Conservation (phyloP, 2,329 filamentous ascomycete genomes). For the Sclerotiophoma versabilis region DNA sequence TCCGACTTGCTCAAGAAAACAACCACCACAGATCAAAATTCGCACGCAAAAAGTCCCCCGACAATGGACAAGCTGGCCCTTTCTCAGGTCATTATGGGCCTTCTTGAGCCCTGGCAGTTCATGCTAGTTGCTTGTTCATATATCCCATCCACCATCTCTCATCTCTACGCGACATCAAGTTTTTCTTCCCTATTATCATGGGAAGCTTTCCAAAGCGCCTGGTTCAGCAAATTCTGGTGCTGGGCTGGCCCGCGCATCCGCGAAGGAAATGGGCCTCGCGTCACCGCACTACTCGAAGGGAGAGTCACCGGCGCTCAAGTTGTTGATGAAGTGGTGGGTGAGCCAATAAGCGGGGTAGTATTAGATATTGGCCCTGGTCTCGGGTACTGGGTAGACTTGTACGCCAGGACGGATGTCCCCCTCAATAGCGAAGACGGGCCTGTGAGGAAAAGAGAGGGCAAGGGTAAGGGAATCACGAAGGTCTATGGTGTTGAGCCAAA, state of each 20-base stretch:
- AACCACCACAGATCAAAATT: neutral
- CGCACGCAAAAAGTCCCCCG: neutral
- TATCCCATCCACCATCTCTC: slow-evolving; percentile 12
- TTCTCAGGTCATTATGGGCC: neutral
- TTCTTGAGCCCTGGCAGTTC: slow-evolving; percentile 24
- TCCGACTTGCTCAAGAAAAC: neutral
- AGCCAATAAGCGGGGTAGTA: slow-evolving; percentile 21
- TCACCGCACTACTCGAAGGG: slow-evolving; percentile 26
- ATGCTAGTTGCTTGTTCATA: slow-evolving; percentile 18
- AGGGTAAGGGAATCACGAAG: slow-evolving; percentile 11
- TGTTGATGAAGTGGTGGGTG: slow-evolving; percentile 11
- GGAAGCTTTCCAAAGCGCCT: slow-evolving; percentile 18
- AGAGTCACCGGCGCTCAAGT: slow-evolving; percentile 18
- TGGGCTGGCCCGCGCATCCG: slow-evolving; percentile 20
- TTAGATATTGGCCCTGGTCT: slow-evolving; percentile 27
- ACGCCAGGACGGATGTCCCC: slow-evolving; percentile 12
- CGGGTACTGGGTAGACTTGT: slow-evolving; percentile 27
- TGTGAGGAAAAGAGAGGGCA: neutral
- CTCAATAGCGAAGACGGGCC: neutral
- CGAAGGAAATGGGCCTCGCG: slow-evolving; percentile 17
- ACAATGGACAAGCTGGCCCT: neutral
- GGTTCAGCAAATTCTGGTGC: slow-evolving; percentile 26
- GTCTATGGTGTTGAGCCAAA: slow-evolving; percentile 29
- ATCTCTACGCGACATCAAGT: slow-evolving; percentile 9
- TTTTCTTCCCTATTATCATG: slow-evolving; percentile 13